Percentiles rank a stretch among this genome's conserved stretches.
These are phyloP conservation scores for Papiliotrema flavescens DNA, from an alignment of 1,284 basidiomycete genomes.

Conservation along the genomic window DNA sequence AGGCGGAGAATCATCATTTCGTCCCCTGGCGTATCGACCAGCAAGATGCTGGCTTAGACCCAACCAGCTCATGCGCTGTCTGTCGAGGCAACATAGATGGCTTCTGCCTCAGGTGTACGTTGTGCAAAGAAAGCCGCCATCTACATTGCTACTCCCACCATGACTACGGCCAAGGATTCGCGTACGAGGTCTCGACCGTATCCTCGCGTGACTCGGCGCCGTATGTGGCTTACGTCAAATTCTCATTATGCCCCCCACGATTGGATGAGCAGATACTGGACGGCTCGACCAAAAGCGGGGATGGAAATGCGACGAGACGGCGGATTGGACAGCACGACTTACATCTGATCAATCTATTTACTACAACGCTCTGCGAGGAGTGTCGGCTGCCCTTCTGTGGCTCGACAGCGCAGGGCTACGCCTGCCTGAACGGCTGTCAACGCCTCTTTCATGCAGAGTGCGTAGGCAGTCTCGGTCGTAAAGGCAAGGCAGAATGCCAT, in stretches of 20 bases:
- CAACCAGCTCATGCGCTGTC: constrained; percentile 8
- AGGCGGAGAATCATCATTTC: constrained; percentile 28
- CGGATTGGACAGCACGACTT: constrained; percentile 33
- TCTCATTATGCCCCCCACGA: constrained; percentile 20
- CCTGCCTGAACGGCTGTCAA: constrained; percentile 59
- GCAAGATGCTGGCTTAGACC: constrained; percentile 3
- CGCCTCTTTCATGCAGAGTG: constrained; percentile 63
- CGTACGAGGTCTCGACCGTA: constrained; percentile 24
- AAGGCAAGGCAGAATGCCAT: constrained; percentile 49
- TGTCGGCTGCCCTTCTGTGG: constrained; percentile 73
- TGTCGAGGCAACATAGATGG: constrained; percentile 29
- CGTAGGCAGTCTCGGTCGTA: constrained; percentile 32
- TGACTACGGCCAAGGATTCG: constrained; percentile 13
- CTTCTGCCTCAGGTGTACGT: constrained; percentile 31
- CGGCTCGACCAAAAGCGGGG: constrained; percentile 7
- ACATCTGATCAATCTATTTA: constrained; percentile 62
- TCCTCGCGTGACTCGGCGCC: constrained; percentile 10
- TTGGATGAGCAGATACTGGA: constrained; percentile 26
- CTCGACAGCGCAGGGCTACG: constrained; percentile 58
- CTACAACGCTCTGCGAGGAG: constrained; percentile 62
- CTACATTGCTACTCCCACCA: constrained; percentile 28
- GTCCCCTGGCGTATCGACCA: constrained; percentile 35
- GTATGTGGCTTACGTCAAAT: constrained; percentile 21
- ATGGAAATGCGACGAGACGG: constrained; percentile 10
- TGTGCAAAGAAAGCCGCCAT: constrained; percentile 32